Evolutionary conservation across 2,329 filamentous ascomycete species (phyloP).

Genomic region (Aspergillus udagawae): DNA sequence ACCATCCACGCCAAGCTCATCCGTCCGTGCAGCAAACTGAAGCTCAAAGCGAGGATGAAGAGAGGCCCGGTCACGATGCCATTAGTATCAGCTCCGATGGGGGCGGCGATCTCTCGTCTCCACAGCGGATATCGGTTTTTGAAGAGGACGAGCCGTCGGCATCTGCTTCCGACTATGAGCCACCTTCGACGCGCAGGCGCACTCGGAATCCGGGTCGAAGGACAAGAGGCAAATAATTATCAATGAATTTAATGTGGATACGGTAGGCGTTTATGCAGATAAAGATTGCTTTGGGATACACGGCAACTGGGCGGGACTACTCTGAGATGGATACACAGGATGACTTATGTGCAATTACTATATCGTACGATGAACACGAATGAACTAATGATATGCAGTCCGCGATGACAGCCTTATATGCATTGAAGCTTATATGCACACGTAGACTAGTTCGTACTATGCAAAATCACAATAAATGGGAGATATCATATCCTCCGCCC

Average conservation of each 20-base stretch:
- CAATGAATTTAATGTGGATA: not conserved
- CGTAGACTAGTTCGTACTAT: no score
- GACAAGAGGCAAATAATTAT: not conserved
- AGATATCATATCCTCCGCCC: slow-evolving; percentile 5
- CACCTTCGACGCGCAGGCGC: slow-evolving; percentile 19
- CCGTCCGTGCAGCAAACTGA: not conserved
- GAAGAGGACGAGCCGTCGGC: slow-evolving; percentile 4
- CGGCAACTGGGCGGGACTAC: not conserved
- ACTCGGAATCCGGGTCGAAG: slow-evolving; percentile 14
- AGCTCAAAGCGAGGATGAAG: slow-evolving; percentile 5
- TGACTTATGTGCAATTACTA: not conserved
- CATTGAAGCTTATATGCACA: not conserved
- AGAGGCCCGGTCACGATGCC: slow-evolving; percentile 2
- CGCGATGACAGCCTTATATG: not conserved
- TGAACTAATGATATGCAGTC: not conserved
- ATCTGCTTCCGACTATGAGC: slow-evolving; percentile 17
- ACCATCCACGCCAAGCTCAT: slow-evolving; percentile 6
- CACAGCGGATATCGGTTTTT: not conserved
- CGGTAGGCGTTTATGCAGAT: not conserved
- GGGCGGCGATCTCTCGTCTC: slow-evolving; percentile 9
- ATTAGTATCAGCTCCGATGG: not conserved
- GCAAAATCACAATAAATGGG: not conserved
- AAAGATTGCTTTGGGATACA: not conserved
- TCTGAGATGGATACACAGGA: not conserved
- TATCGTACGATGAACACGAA: not conserved